Base-by-base conservation (phyloP, 2,329 filamentous ascomycete species). In the Colletotrichum sp. region DNA sequence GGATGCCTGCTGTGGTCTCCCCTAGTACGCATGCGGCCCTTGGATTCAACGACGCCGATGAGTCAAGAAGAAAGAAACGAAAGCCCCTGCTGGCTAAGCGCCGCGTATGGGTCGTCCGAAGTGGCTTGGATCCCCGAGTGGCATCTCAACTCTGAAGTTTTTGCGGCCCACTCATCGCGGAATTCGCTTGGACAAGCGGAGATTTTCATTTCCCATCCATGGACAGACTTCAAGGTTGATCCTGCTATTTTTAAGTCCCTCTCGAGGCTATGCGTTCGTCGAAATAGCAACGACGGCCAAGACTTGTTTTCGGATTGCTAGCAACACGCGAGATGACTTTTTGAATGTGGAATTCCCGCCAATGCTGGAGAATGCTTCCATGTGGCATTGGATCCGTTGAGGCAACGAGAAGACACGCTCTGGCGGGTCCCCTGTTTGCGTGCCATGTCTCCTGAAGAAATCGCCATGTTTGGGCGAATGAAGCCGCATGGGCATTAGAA, bases 171-270 rank as follows among this genome's bases (percentile, higher is more conserved):
- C 71, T 28, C 62, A 59, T 64, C 24, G 49, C 64, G 62, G 72
- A 64, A 28, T 63, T 44, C 24, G 72, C 69, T 67, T 64, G 60
- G 24, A 71, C 24, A 34, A 65, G 73, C 64, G 73, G 73, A 16
- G 26, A 69, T 65, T 73, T 39, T 73, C 73, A 76, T 76, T 69
- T 73, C 70, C 73, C 64, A 64, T 60, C n/a, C 59, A 57, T 49
- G 63, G n/a, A 30, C 55, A 39, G 16, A 59, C 30, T 44, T 26
- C 69, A 73, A 76, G 70, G 70, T 65, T 64, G 39, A 69, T 73
- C 64, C 59, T 73, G 44, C 64, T 76, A 76, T 49, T 73, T 69
- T 57, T 62, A 62, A 68, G 63, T 30, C 21, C 39, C 52, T 34
- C 18, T 21, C 32, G 24, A 70, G 32, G 72, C 39, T 68, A 32